Evolutionary conservation across 441 rosid genomes (phyloP).

Genomic region (Lepidium campestre): DNA sequence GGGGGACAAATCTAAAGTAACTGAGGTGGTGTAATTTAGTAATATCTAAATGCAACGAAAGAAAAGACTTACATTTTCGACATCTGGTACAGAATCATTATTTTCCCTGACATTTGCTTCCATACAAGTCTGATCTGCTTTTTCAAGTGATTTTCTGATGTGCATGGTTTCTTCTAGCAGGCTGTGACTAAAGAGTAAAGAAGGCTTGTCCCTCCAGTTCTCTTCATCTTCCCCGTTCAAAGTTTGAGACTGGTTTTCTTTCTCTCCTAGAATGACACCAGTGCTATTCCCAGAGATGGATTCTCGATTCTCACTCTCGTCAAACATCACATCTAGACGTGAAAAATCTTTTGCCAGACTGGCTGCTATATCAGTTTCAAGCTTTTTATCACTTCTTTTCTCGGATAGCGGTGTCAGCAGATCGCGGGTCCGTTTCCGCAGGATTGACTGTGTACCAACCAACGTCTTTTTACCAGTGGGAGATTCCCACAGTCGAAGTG

Average conservation of each 20-base stretch:
- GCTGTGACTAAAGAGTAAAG: conserved; percentile 1
- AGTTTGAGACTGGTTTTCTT: conserved; percentile 47
- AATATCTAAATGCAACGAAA: background rate
- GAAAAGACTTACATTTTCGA: conserved; percentile 16
- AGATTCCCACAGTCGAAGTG: conserved; percentile 92
- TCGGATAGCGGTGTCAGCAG: conserved; percentile 89
- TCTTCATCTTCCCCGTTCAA: conserved; percentile 28
- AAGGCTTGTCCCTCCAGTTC: conserved; percentile 13
- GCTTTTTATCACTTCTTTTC: conserved; percentile 75
- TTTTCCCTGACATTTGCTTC: conserved; percentile 15
- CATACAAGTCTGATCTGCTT: conserved; percentile 5
- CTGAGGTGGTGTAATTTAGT: background rate
- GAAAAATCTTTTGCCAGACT: conserved; percentile 76
- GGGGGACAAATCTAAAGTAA: background rate
- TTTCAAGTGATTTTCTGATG: conserved; percentile 23
- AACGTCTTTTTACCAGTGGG: conserved; percentile 87
- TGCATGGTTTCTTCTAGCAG: background rate
- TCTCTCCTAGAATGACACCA: conserved; percentile 39
- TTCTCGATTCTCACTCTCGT: conserved; percentile 39
- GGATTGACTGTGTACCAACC: conserved; percentile 73
- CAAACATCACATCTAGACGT: conserved; percentile 75
- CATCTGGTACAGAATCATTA: conserved; percentile 6
- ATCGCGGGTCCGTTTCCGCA: conserved; percentile 88
- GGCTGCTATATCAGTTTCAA: conserved; percentile 62
- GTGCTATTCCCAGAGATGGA: conserved; percentile 27